These are phyloP conservation scores for Stropharia rugosoannulata DNA, from an alignment of 768 basidiomycete genomes.

Conservation along the genomic window DNA sequence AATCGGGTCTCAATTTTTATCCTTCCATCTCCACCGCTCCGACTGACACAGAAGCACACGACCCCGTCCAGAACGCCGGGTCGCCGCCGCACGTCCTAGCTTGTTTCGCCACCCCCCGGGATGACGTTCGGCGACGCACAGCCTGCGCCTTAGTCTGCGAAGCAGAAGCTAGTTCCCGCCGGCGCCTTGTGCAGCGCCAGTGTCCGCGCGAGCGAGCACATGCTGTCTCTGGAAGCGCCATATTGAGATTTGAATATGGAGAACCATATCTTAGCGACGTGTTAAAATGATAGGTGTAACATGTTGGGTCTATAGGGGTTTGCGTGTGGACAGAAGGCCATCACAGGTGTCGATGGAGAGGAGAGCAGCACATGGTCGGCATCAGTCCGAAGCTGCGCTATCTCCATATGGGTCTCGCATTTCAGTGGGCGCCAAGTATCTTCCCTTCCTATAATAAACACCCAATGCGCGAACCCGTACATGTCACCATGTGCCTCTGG, in stretches of 20 bases:
- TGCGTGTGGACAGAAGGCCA: background rate
- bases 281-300: background rate
- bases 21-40: conserved; percentile 3
- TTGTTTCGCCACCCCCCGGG: background rate
- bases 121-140: too few relatives aligned
- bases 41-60: background rate
- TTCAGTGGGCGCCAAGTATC: background rate
- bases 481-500: background rate
- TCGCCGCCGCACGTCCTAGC: background rate
- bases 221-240: too few relatives aligned
- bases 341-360: conserved; percentile 14
- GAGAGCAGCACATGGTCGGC: conserved; percentile 19
- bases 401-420: conserved; percentile 7
- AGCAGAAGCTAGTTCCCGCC: background rate
- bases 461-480: too few relatives aligned
- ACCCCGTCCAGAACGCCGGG: background rate
- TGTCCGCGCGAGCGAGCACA: too few relatives aligned
- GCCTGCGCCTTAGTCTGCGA: background rate
- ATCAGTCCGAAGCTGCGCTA: conserved; percentile 11
- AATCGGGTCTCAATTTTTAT: conserved; percentile 6
- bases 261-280: too few relatives aligned
- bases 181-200: too few relatives aligned
- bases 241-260: too few relatives aligned
- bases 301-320: background rate
- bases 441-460: too few relatives aligned